Conservation (phyloP, 176 grass and related monocot species). For the Triticum timopheevii region DNA sequence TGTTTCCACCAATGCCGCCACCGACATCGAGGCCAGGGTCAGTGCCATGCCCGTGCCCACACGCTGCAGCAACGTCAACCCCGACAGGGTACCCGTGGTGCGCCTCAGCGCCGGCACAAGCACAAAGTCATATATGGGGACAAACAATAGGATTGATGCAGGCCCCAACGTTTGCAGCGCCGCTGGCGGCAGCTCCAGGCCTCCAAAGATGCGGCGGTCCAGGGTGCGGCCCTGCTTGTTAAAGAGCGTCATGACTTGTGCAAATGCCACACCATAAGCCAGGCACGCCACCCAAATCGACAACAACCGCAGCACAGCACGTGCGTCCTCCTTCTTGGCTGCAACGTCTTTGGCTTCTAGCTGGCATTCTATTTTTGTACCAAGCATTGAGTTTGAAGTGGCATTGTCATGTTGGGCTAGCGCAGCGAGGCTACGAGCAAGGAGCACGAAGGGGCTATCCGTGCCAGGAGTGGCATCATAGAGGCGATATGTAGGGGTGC, state of each 20-base stretch:
- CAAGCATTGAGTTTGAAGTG: not conserved
- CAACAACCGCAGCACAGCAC: not conserved
- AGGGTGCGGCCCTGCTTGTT: not conserved
- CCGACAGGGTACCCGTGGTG: not conserved
- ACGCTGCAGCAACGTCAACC: slow-evolving; percentile 40
- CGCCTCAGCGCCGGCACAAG: not conserved
- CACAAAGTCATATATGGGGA: slow-evolving; percentile 41
- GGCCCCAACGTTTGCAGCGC: slow-evolving; percentile 30
- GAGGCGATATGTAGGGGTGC: not conserved
- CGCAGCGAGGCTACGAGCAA: not conserved
- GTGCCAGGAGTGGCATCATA: not conserved
- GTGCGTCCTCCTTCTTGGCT: not conserved
- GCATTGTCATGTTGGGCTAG: not conserved
- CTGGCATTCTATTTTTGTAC: not conserved
- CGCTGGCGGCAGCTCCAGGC: not conserved
- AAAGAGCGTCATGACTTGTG: not conserved
- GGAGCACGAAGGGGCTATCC: not conserved
- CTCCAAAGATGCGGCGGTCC: not conserved
- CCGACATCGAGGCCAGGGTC: not conserved
- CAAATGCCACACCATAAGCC: not conserved
- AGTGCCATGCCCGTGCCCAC: slow-evolving; percentile 37
- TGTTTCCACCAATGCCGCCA: slow-evolving; percentile 29
- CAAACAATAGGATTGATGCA: slow-evolving; percentile 25
- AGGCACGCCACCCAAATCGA: not conserved
- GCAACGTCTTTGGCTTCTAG: not conserved